Conservation (phyloP, 2,329 filamentous ascomycete species). For the Chalaropsis ovoidea region DNA sequence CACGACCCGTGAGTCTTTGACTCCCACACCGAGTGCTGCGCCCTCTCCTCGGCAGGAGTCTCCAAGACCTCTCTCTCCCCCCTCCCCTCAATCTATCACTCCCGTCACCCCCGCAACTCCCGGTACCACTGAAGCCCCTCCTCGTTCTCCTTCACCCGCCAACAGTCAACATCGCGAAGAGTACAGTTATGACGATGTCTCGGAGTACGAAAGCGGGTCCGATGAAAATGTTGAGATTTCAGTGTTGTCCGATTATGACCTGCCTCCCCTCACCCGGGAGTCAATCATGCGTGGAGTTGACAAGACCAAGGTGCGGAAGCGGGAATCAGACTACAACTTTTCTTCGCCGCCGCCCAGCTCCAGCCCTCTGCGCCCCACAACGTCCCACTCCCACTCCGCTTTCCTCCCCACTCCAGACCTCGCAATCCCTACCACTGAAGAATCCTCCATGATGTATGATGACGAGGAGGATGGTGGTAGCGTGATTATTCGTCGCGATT, state of each 20-base stretch:
- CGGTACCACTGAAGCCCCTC: background rate
- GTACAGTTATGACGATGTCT: slow-evolving; percentile 20
- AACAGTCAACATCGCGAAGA: background rate
- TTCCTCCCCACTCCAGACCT: slow-evolving; percentile 62
- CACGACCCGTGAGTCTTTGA: slow-evolving; percentile 22
- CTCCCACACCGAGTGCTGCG: slow-evolving; percentile 17
- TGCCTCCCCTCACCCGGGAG: slow-evolving; percentile 78
- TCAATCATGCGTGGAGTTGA: slow-evolving; percentile 86
- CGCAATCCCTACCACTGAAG: slow-evolving; percentile 79
- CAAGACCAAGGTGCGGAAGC: slow-evolving; percentile 46
- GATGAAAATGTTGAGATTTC: slow-evolving; percentile 44
- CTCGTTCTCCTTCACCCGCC: background rate
- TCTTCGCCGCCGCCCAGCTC: slow-evolving; percentile 52
- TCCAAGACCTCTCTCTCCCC: background rate
- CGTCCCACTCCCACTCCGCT: slow-evolving; percentile 36
- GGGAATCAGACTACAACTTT: slow-evolving; percentile 54
- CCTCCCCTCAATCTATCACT: background rate
- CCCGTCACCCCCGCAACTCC: slow-evolving; percentile 18
- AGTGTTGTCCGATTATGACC: slow-evolving; percentile 51
- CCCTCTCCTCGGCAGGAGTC: background rate
- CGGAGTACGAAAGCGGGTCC: slow-evolving; percentile 20
- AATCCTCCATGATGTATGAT: slow-evolving; percentile 47
- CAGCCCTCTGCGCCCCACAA: slow-evolving; percentile 43
- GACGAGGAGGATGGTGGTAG: slow-evolving; percentile 46
- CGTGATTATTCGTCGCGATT: slow-evolving; percentile 59